Evolutionary conservation across 2,329 filamentous ascomycete genomes (phyloP).

Genomic region (Allantophomopsis cytisporea): DNA sequence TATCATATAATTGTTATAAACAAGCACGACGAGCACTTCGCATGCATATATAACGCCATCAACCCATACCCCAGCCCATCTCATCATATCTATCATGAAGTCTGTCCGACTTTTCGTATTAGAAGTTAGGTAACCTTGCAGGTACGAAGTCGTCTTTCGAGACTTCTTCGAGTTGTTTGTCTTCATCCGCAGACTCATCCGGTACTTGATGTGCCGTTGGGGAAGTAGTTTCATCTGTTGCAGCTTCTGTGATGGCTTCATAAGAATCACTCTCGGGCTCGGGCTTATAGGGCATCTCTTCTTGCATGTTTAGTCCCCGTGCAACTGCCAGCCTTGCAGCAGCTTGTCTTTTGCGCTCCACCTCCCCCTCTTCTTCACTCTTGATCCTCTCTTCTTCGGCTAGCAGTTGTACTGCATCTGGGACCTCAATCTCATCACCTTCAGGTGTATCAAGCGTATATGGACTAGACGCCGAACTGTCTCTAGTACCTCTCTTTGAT

Average conservation of each 20-base stretch:
- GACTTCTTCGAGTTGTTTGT: neutral
- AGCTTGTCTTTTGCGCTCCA: slow-evolving; percentile 36
- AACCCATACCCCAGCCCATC: neutral
- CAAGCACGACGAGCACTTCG: neutral
- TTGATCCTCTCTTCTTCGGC: slow-evolving; percentile 33
- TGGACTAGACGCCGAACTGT: slow-evolving; percentile 12
- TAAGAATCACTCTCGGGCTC: neutral
- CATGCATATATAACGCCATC: neutral
- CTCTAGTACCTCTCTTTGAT: slow-evolving; percentile 6
- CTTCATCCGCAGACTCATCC: neutral
- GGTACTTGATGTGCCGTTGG: neutral
- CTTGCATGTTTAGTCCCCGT: slow-evolving; percentile 24
- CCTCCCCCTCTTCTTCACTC: slow-evolving; percentile 35
- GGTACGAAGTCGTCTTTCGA: neutral
- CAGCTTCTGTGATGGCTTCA: neutral
- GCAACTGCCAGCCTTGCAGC: slow-evolving; percentile 36
- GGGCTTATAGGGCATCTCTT: neutral
- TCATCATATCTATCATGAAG: neutral
- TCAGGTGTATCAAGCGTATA: slow-evolving; percentile 18
- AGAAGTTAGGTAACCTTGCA: slow-evolving; percentile 1
- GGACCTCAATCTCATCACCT: slow-evolving; percentile 23
- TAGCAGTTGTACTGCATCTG: slow-evolving; percentile 36
- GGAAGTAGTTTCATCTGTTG: neutral
- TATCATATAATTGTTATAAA: too few species aligned
- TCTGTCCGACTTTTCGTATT: neutral